Base-by-base conservation (phyloP, 148 eudicot genomes). In the Camellia japonica region DNA sequence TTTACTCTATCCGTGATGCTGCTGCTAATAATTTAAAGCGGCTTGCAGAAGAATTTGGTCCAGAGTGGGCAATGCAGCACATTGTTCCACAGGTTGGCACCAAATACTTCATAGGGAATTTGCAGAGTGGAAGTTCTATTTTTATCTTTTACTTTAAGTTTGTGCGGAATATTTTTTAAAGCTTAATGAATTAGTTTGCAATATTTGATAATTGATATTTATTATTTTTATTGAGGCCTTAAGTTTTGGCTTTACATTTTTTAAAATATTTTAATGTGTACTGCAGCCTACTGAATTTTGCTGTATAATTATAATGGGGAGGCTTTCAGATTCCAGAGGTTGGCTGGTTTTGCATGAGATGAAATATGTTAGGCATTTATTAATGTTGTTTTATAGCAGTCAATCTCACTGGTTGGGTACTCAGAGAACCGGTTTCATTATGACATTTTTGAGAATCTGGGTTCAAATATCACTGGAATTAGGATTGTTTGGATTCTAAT, bases 41-140 rank as follows among this genome's bases (percentile, higher is more conserved):
- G 70, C 98, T 96, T 73, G 99, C 99, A 4, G 99, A 96, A 86
- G 99, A 96, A 89, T 96, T 96, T 87, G 98, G 99, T 75, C 97
- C 99, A 79, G 98, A 93, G 71, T 96, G 99, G 99, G 99, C 99
- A 83, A 92, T 94, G 98, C 95, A 96, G 90, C 99, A 96, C 84
- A 96, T 96, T 63, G 84, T 96, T 84, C 98, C 99, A 72, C 99
- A 94, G 99, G 99, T 96, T 83, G 64, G 16, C 16, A 64, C 71
- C 65, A 16, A 12, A 51, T 80, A 14, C 30, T 73, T 13, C 66
- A 19, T 67, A 66, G 13, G n/a, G 58, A 58, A 55, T 73, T 30
- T 16, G 6, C 76, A 30, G 41, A 6, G 61, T 71, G 12, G 56
- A 20, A 71, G 18, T 71, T 20, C 59, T 71, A 51, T 49, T 8